These are phyloP conservation scores for Dichotomopilus funicola DNA, from an alignment of 2,329 filamentous ascomycete genomes.

Conservation along the genomic window DNA sequence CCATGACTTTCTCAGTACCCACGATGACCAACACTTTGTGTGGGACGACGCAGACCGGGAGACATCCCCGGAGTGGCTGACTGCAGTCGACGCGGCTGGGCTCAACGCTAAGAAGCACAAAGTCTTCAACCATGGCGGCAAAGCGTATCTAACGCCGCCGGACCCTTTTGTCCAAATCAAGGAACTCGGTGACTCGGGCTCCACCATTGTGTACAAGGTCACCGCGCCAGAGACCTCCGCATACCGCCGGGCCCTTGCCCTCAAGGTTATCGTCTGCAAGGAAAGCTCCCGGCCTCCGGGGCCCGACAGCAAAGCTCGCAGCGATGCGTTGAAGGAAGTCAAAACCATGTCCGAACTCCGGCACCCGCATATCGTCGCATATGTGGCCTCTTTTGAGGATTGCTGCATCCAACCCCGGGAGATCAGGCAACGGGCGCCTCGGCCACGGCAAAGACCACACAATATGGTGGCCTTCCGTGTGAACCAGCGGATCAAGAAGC, in stretches of 20 bases:
- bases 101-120: slow-evolving; percentile 24
- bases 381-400: slow-evolving; percentile 25
- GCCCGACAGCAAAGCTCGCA: slow-evolving; percentile 21
- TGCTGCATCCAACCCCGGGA: slow-evolving; percentile 20
- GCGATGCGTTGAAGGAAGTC: slow-evolving; percentile 21
- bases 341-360: slow-evolving; percentile 19
- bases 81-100: slow-evolving; percentile 13
- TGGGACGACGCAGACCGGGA: slow-evolving; percentile 21
- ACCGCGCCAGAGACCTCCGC: slow-evolving; percentile 12
- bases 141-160: slow-evolving; percentile 21
- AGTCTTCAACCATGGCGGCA: slow-evolving; percentile 22
- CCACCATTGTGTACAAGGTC: slow-evolving; percentile 24
- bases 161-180: slow-evolving; percentile 16
- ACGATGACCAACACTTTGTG: slow-evolving; percentile 18
- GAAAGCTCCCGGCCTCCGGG: slow-evolving; percentile 19
- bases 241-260: slow-evolving; percentile 21
- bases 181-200: slow-evolving; percentile 22
- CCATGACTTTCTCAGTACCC: slow-evolving; percentile 15
- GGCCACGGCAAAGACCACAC: slow-evolving; percentile 1
- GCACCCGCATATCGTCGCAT: slow-evolving; percentile 25
- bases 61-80: slow-evolving; percentile 14
- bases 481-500: slow-evolving; percentile 21
- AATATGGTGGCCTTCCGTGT: slow-evolving; percentile 1
- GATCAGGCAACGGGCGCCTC: slow-evolving; percentile 4
- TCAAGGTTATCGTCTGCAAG: slow-evolving; percentile 24